Evolutionary conservation across 225 moss, liverwort and hornwort species (phyloP).

Genomic region (Bryum argenteum): DNA sequence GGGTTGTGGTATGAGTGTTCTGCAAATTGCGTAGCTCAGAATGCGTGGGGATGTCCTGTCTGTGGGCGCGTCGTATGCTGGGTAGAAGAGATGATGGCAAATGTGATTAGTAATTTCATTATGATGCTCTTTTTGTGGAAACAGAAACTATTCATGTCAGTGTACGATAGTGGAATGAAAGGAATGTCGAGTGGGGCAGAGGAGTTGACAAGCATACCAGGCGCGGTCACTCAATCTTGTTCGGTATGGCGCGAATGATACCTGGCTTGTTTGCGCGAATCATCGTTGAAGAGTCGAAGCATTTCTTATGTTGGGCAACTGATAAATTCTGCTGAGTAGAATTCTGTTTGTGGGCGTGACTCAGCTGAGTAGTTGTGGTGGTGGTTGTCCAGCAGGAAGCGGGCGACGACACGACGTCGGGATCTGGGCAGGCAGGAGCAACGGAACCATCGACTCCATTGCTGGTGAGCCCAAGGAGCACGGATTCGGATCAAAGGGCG

Average conservation of each 20-base stretch:
- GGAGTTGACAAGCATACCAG: slow-evolving; percentile 38
- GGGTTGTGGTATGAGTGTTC: neutral
- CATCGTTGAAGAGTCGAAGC: neutral
- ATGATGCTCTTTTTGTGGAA: slow-evolving; percentile 7
- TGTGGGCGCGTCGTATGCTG: neutral
- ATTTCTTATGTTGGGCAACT: neutral
- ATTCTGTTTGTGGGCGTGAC: neutral
- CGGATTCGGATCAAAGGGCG: slow-evolving; percentile 44
- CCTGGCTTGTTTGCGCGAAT: slow-evolving; percentile 29
- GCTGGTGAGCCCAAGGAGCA: slow-evolving; percentile 51
- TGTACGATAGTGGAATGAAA: slow-evolving; percentile 44
- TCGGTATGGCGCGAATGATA: slow-evolving; percentile 39
- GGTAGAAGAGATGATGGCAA: neutral
- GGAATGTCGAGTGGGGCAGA: slow-evolving; percentile 35
- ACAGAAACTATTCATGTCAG: slow-evolving; percentile 53
- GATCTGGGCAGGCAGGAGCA: slow-evolving; percentile 50
- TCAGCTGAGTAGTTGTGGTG: slow-evolving; percentile 8
- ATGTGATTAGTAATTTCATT: neutral
- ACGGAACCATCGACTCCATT: slow-evolving; percentile 47
- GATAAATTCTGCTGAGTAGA: neutral
- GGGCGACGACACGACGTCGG: slow-evolving; percentile 55
- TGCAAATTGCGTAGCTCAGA: neutral
- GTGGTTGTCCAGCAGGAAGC: slow-evolving; percentile 31
- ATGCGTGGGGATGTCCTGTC: neutral
- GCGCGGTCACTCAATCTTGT: slow-evolving; percentile 31